Evolutionary conservation across 805 yeast species (phyloP).

Genomic region (Candida patagonica): DNA sequence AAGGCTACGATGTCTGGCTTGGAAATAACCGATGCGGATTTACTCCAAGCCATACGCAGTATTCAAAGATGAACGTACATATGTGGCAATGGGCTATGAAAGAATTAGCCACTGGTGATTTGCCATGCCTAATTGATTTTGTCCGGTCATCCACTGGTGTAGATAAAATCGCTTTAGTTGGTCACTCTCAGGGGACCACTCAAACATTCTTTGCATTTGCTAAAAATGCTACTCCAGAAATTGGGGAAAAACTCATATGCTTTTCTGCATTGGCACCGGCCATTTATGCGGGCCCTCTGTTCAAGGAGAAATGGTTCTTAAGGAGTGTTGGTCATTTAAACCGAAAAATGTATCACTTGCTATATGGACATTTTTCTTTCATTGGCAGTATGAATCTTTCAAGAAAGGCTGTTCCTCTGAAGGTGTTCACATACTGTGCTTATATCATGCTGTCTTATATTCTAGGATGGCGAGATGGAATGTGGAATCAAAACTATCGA

Average conservation of each 20-base stretch:
- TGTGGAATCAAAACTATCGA: conserved; percentile 64
- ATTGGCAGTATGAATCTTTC: conserved; percentile 62
- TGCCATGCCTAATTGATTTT: conserved; percentile 61
- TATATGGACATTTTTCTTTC: conserved; percentile 74
- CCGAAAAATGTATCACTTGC: conserved; percentile 21
- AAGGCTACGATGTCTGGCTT: conserved; percentile 81
- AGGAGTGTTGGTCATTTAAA: conserved; percentile 22
- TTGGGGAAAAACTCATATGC: conserved; percentile 49
- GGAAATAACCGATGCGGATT: conserved; percentile 90
- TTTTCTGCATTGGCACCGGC: conserved; percentile 87
- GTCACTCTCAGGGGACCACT: conserved; percentile 93
- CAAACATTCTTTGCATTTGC: conserved; percentile 68
- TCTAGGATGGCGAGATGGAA: conserved; percentile 75
- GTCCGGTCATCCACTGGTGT: conserved; percentile 36
- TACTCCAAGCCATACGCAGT: conserved; percentile 51
- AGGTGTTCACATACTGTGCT: conserved; percentile 54
- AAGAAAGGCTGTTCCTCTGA: conserved; percentile 41
- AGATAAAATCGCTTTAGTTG: conserved; percentile 46
- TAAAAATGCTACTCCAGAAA: conserved; percentile 31
- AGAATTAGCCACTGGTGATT: conserved; percentile 73
- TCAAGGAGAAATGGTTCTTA: conserved; percentile 42
- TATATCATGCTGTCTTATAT: conserved; percentile 79
- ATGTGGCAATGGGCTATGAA: conserved; percentile 93
- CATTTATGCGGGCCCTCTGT: conserved; percentile 70
- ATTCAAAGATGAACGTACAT: conserved; percentile 31